Base-by-base conservation (phyloP, 805 yeast genomes). In the Teunomyces gatunensis region DNA sequence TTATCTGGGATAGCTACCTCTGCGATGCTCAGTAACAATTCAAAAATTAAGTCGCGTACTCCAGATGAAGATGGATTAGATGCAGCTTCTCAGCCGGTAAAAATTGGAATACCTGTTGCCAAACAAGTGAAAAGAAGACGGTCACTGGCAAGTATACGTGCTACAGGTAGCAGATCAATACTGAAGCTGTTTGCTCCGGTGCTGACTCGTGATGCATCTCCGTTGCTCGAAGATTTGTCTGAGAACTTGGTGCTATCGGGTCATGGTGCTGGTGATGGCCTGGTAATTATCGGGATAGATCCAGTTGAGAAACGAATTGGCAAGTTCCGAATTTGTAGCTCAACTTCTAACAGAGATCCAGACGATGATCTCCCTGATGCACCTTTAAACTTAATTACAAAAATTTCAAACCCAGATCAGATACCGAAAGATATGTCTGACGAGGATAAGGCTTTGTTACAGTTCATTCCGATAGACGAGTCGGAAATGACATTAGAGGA, bases 401-500 rank as follows among this genome's bases (percentile, higher is more conserved):
- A 45, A 15, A 58, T 72, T 11, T 53, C 65, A 12, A 64, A 63
- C 13, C 56, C 65, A 4, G 61, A 58, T 18, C 69, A 67, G 36
- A 65, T 76, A 6, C 77, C 65, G 43, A 64, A 50, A 67, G 73
- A 50, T 53, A 75, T 53, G 63, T 74, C 34, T 56, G 64, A 56
- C 53, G 74, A 50, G 51, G 77, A 54, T 42, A 55, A 34, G 10
- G 75, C 71, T 20, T 67, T 75, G 27, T 71, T 71, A 15, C 65
- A 74, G 13, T 62, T 72, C 12, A 73, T 80, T 29, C 58, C 66
- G 6, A 68, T 87, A 32, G 81, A 83, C 56, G 78, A 79, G 37
- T 74, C 76, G 1, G 62, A 61, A 21, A 79, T 87, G 60, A 82
- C 81, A 0, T 77, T 87, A 80, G 81, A 78, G 2, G 92, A 87